Base-by-base conservation (phyloP, 78 protist species). In the Dictyostelium discoideum region DNA sequence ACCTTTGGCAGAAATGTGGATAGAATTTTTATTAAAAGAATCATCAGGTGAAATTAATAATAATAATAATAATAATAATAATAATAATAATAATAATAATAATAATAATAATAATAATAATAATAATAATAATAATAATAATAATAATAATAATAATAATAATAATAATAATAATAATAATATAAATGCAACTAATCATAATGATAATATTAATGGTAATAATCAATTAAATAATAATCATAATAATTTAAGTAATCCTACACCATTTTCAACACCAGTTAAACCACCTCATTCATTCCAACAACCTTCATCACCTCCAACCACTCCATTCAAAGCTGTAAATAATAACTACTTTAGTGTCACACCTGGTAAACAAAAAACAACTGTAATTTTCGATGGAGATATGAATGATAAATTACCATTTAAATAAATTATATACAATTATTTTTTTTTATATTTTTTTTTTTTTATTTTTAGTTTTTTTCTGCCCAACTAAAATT, bases 1-100 rank as follows among this genome's bases (percentile, higher is more conserved):
- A 72, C 86, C 95, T 46, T 16, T 90, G 16, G 85, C 95, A 26
- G 95, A 90, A 46, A 90, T 90, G 95, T 90, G 95, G 95, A 90
- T 90, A 11, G 95, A 90, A 54, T 90, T 90, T 50, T 63, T 90
- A 60, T 72, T 90, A 22, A 90, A 90, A 73, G 95, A 90, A 73
- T 48, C 95, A 18, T n/a, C 50, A 37, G 42, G 54, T n/a, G 54
- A 78, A 22, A 69, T 24, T 72, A 13, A n/a, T 26, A 69, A 44
- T 72, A 13, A n/a, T 26, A 72, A 37, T 13, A 46, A 86, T 44
- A 22, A 37, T 13, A 46, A 86, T 44, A 22, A 37, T 13, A 46
- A 86, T 44, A 22, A 37, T 13, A 46, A 86, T 44, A 22, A 37
- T 13, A 46, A 86, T 44, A 22, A 37, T 13, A 46, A 86, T 44